Percentiles rank a stretch among this genome's conserved stretches.
phyloP scores from a whole-genome alignment of 345 rosid genomes.

The Aquilaria sinensis region DNA sequence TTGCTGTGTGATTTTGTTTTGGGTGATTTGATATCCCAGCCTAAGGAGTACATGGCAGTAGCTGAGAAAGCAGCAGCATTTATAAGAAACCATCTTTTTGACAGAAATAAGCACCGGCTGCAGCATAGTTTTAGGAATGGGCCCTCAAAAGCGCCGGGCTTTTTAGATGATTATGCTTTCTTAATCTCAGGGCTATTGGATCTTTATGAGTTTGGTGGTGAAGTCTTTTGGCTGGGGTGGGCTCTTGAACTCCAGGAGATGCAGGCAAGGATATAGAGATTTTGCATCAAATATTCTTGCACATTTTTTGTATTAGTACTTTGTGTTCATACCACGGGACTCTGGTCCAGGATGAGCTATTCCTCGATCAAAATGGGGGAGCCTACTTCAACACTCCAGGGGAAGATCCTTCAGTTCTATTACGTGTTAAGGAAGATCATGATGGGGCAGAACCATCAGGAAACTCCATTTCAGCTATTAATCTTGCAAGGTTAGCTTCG shows the following conservation, averaged over 20 bases:
- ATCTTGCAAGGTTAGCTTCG: slow-evolving; percentile 78
- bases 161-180: slow-evolving; percentile 92
- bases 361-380: slow-evolving; percentile 86
- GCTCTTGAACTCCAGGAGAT: slow-evolving; percentile 70
- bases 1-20: neutral
- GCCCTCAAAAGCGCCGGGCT: slow-evolving; percentile 92
- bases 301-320: neutral
- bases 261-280: slow-evolving; percentile 42
- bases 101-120: slow-evolving; percentile 50
- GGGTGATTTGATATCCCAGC: slow-evolving; percentile 37
- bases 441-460: slow-evolving; percentile 99
- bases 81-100: slow-evolving; percentile 57
- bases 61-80: slow-evolving; percentile 85
- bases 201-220: slow-evolving; percentile 76
- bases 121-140: slow-evolving; percentile 84
- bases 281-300: neutral
- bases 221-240: slow-evolving; percentile 65
- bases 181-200: slow-evolving; percentile 78
- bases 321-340: neutral
- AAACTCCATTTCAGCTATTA: slow-evolving; percentile 79
- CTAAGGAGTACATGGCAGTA: slow-evolving; percentile 65
- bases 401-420: slow-evolving; percentile 84
- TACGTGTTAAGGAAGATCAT: slow-evolving; percentile 92
- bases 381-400: slow-evolving; percentile 87
- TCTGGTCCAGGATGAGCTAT: slow-evolving; percentile 66